Percentiles rank a stretch among this genome's conserved stretches.
Conservation (phyloP, 1,284 basidiomycete species). For the Tilletia horrida region DNA sequence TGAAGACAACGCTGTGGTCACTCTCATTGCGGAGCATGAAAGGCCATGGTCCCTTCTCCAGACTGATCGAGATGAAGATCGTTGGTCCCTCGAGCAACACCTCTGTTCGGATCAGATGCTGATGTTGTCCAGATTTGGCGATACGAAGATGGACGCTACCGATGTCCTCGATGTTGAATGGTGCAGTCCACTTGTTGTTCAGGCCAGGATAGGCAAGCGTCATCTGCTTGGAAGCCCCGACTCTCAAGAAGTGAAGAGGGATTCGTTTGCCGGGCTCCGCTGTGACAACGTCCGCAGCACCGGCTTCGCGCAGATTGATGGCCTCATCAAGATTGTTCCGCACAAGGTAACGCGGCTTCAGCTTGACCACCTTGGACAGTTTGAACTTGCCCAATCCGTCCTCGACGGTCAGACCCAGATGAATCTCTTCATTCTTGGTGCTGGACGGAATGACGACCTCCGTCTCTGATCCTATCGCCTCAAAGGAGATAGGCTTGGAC, state of each 20-base stretch:
- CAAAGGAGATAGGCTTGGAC: constrained; percentile 66
- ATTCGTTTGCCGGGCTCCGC: constrained; percentile 61
- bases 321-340: constrained; percentile 73
- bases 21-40: constrained; percentile 88
- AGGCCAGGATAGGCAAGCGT: constrained; percentile 81
- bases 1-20: constrained; percentile 68
- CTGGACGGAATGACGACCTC: constrained; percentile 73
- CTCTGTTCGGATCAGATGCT: constrained; percentile 74
- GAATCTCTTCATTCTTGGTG: constrained; percentile 71
- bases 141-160: constrained; percentile 78
- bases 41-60: constrained; percentile 74
- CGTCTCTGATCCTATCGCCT: constrained; percentile 85
- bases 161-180: constrained; percentile 88
- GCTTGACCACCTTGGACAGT: constrained; percentile 86
- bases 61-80: constrained; percentile 76
- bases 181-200: constrained; percentile 80
- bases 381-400: constrained; percentile 91
- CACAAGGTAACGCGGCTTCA: constrained; percentile 85
- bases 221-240: constrained; percentile 62
- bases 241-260: constrained; percentile 69
- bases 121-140: constrained; percentile 41
- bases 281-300: constrained; percentile 59
- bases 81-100: constrained; percentile 80
- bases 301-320: constrained; percentile 81
- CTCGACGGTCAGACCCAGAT: constrained; percentile 84